Conservation (phyloP, 1,139 yeast genomes). For the Nakaseomyces uthaithaninus region DNA sequence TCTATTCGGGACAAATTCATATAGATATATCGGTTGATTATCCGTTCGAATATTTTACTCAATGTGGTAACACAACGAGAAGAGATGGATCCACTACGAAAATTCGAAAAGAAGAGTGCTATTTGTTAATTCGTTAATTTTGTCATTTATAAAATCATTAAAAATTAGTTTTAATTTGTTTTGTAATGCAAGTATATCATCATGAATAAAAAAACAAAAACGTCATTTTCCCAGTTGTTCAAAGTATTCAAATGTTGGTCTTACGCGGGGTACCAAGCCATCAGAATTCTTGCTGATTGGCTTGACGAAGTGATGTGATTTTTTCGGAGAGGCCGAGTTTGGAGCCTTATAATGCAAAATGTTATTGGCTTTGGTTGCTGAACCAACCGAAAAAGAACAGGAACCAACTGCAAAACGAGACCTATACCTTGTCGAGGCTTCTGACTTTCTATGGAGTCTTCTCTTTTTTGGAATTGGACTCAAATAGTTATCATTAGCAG, state of each 20-base stretch:
- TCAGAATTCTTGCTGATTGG: slow-evolving; percentile 1
- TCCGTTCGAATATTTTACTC: too few species aligned
- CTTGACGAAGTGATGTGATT: not conserved
- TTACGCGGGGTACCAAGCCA: not conserved
- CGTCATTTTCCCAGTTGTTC: slow-evolving; percentile 4
- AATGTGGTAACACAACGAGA: too few species aligned
- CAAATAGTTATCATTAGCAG: slow-evolving; percentile 1
- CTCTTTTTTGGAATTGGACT: slow-evolving; percentile 6
- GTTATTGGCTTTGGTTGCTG: not conserved
- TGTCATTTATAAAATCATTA: not conserved
- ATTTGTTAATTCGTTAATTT: too few species aligned
- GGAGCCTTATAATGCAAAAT: not conserved
- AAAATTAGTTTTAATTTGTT: too few species aligned
- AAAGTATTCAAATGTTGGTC: slow-evolving; percentile 3
- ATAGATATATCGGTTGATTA: slow-evolving; percentile 12
- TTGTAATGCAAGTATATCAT: too few species aligned
- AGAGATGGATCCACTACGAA: too few species aligned
- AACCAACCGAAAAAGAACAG: slow-evolving; percentile 3
- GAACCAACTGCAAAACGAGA: slow-evolving; percentile 6
- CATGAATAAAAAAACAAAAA: too few species aligned
- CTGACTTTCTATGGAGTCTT: slow-evolving; percentile 3
- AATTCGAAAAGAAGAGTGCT: too few species aligned
- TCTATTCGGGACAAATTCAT: slow-evolving; percentile 27
- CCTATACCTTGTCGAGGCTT: slow-evolving; percentile 1
- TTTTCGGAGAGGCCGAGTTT: slow-evolving; percentile 3